Percentiles rank a stretch among this genome's conserved stretches.
Conservation (phyloP, 1,139 yeast genomes). For the Barnettozyma hawaiiensis region DNA sequence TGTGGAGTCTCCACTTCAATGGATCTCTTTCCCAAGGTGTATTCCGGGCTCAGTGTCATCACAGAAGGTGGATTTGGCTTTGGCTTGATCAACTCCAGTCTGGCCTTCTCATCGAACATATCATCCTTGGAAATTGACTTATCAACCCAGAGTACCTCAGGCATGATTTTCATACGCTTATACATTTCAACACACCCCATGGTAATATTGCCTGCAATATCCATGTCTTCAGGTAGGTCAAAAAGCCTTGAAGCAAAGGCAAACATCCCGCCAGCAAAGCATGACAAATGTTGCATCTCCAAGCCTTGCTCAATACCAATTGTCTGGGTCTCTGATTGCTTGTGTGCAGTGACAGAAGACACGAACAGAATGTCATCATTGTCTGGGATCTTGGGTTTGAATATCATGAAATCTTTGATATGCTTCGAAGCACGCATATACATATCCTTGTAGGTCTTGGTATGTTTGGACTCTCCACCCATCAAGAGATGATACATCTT, state of each 20-base stretch:
- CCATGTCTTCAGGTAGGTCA: slow-evolving; percentile 45
- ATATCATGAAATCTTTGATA: slow-evolving; percentile 38
- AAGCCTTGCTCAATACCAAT: slow-evolving; percentile 22
- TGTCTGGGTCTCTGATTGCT: slow-evolving; percentile 8
- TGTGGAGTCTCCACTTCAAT: not conserved
- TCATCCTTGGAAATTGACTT: slow-evolving; percentile 23
- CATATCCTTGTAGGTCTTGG: slow-evolving; percentile 22
- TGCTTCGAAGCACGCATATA: slow-evolving; percentile 35
- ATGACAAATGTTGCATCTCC: slow-evolving; percentile 52
- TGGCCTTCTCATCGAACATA: slow-evolving; percentile 30
- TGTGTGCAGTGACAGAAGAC: slow-evolving; percentile 18
- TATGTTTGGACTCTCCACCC: slow-evolving; percentile 33
- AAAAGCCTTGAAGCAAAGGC: slow-evolving; percentile 61
- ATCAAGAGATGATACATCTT: slow-evolving; percentile 47
- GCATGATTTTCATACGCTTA: slow-evolving; percentile 41
- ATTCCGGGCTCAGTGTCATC: not conserved
- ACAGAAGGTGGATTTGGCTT: too few species aligned
- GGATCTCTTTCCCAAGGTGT: not conserved
- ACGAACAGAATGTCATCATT: slow-evolving; percentile 25
- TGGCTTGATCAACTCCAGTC: slow-evolving; percentile 7
- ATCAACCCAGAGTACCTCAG: slow-evolving; percentile 36
- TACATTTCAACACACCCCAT: slow-evolving; percentile 65
- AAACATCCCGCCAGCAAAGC: slow-evolving; percentile 71
- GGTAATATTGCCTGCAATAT: slow-evolving; percentile 55
- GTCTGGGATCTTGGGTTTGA: slow-evolving; percentile 35